Evolutionary conservation across 2,329 filamentous ascomycete genomes (phyloP).

Genomic region (Celoporthe dispersa): DNA sequence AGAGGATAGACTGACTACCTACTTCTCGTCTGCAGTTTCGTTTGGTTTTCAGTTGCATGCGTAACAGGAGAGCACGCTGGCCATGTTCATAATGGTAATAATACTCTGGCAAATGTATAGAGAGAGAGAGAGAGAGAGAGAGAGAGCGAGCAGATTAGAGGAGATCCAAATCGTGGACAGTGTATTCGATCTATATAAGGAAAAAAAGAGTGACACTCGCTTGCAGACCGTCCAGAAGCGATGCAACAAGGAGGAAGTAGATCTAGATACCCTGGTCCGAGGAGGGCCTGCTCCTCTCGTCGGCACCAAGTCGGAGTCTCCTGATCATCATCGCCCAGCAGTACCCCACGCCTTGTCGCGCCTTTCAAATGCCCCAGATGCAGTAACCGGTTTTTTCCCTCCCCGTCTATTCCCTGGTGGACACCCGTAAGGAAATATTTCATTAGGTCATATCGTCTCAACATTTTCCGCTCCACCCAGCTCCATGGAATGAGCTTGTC

Average conservation of each 20-base stretch:
- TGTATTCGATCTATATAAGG: constrained; percentile 21
- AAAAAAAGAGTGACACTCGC: constrained; percentile 12
- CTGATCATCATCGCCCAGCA: constrained; percentile 18
- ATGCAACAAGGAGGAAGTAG: constrained; percentile 7
- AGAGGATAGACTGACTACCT: too few relatives aligned
- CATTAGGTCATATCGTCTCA: background rate
- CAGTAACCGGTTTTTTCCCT: background rate
- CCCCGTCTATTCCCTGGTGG: background rate
- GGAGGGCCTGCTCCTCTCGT: constrained; percentile 9
- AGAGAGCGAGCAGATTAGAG: background rate
- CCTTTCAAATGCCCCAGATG: background rate
- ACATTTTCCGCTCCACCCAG: background rate
- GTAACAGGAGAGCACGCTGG: too few relatives aligned
- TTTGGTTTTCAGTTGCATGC: too few relatives aligned
- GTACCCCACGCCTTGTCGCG: background rate
- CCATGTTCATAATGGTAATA: too few relatives aligned
- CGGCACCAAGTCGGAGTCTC: constrained; percentile 7
- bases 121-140: too few relatives aligned
- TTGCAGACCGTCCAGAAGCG: background rate
- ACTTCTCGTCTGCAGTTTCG: too few relatives aligned
- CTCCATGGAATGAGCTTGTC: constrained; percentile 1
- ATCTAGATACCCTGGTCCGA: constrained; percentile 8
- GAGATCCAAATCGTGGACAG: constrained; percentile 16
- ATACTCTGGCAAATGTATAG: too few relatives aligned
- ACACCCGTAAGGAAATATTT: constrained; percentile 4